Evolutionary conservation across 192 early-diverging fungal genomes (phyloP), one percentile per base, ranked within the genome.

Genomic region (Umbelopsis isabellina): DNA sequence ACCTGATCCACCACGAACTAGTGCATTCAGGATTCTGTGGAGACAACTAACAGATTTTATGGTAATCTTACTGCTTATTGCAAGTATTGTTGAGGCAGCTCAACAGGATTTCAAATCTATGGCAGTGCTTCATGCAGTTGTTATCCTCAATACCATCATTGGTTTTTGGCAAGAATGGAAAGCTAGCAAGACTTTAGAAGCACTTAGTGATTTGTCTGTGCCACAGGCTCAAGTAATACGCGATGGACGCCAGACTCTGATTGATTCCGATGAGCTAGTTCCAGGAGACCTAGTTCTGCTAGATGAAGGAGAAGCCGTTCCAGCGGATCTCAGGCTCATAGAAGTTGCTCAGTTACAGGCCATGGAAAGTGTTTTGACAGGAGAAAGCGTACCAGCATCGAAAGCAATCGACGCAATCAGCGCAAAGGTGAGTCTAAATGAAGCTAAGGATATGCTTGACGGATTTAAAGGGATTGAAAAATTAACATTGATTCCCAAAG

Each of bases 91-190:
- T 30, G 93, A 93, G 66, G 96, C 88, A 0, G 92, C 94, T 33
- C 84, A 91, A 23, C 86, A 94, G 33, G 77, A 76, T 18, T 76
- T 72, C 35, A 67, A 76, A 23, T 72, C 70, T 49, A 71, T 71
- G 65, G 47, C 70, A 22, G 90, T 97, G 22, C 82, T 97, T 37
- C 77, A 91, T 12, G 82, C 92, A 20, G 91, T 98, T 25, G 92
- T 97, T 49, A 82, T 89, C 18, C 73, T 96, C 50, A 98, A 98
- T 80, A 89, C 94, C 22, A 77, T 91, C 46, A 95, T 99, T 73
- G 97, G 97, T 16, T 97, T 98, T 72, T 86, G 89, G 15, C 97
- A 99, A 80, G 97, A 99, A 72, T 98, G 88, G 83, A 92, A 94
- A 76, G 96, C 97, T 10, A 93, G 87, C 65, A 93, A 94, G 72